Conservation (phyloP, 306 rosid genomes). For the Fragaria nilgerrensis region DNA sequence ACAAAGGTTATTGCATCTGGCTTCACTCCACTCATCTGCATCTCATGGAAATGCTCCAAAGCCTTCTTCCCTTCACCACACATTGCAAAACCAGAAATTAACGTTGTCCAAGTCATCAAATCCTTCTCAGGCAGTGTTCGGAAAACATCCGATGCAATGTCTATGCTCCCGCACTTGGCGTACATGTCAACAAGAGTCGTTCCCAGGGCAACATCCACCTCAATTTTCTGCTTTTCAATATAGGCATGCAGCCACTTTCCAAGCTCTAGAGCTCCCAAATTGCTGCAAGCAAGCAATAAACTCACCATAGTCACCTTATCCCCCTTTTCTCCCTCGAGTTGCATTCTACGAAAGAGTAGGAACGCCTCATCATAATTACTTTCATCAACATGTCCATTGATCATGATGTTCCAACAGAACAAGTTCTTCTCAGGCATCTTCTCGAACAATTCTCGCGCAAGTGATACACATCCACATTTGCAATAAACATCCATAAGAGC, state of each 20-base stretch:
- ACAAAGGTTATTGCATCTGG: slow-evolving; percentile 24
- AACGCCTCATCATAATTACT: slow-evolving; percentile 24
- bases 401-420: slow-evolving; percentile 26
- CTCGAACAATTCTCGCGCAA: slow-evolving; percentile 24
- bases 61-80: slow-evolving; percentile 20
- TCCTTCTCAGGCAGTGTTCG: slow-evolving; percentile 23
- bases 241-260: slow-evolving; percentile 31
- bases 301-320: slow-evolving; percentile 26
- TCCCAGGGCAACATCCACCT: slow-evolving; percentile 20
- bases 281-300: slow-evolving; percentile 30
- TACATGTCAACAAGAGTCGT: slow-evolving; percentile 29
- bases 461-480: slow-evolving; percentile 22
- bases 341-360: slow-evolving; percentile 24
- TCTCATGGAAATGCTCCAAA: slow-evolving; percentile 21
- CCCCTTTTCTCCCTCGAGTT: slow-evolving; percentile 24
- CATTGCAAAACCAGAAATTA: slow-evolving; percentile 29
- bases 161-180: slow-evolving; percentile 30
- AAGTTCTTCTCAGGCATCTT: slow-evolving; percentile 23
- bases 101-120: slow-evolving; percentile 27
- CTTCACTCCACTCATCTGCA: slow-evolving; percentile 20
- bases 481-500: slow-evolving; percentile 29
- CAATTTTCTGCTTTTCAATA: slow-evolving; percentile 10
- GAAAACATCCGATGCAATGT: slow-evolving; percentile 17
- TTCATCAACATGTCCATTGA: slow-evolving; percentile 27
- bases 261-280: slow-evolving; percentile 31